phyloP scores from a whole-genome alignment of 352 stramenopile genomes.

The Aphanomyces euteiches region DNA sequence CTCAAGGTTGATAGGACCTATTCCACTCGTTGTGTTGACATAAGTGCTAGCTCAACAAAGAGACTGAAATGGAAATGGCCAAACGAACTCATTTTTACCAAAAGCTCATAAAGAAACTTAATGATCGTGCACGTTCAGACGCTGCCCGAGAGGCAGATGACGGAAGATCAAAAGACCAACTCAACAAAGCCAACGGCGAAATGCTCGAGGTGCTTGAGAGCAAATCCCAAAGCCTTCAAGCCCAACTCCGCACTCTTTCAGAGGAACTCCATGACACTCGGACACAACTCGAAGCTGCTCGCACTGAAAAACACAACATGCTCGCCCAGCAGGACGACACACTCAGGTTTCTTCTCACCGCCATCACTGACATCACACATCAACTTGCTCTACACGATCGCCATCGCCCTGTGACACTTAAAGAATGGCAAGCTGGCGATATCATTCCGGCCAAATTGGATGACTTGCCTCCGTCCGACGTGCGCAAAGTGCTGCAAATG shows the following conservation, averaged over 20 bases:
- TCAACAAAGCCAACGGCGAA: constrained; percentile 30
- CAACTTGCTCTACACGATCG: constrained; percentile 16
- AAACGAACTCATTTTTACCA: constrained; percentile 73
- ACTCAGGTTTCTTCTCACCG: constrained; percentile 16
- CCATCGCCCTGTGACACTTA: constrained; percentile 28
- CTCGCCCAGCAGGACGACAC: constrained; percentile 27
- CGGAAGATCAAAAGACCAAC: constrained; percentile 22
- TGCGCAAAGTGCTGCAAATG: constrained; percentile 48
- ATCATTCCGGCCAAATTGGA: constrained; percentile 41
- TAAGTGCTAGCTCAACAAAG: constrained; percentile 30
- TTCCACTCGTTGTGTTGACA: background rate
- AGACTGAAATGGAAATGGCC: constrained; percentile 51
- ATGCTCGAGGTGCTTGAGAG: constrained; percentile 12
- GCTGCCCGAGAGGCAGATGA: constrained; percentile 9
- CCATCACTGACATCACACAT: constrained; percentile 24
- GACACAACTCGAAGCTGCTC: constrained; percentile 21
- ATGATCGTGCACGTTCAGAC: constrained; percentile 33
- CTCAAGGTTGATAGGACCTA: constrained; percentile 39
- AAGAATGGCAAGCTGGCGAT: constrained; percentile 35
- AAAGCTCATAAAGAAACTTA: constrained; percentile 54
- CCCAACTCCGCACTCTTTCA: constrained; percentile 35
- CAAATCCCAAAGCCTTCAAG: constrained; percentile 28
- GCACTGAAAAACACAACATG: constrained; percentile 17
- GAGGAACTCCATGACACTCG: constrained; percentile 37
- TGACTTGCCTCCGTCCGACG: constrained; percentile 48